Evolutionary conservation across 106 monocot genomes (phyloP).

Genomic region (Dendrobium huoshanense): DNA sequence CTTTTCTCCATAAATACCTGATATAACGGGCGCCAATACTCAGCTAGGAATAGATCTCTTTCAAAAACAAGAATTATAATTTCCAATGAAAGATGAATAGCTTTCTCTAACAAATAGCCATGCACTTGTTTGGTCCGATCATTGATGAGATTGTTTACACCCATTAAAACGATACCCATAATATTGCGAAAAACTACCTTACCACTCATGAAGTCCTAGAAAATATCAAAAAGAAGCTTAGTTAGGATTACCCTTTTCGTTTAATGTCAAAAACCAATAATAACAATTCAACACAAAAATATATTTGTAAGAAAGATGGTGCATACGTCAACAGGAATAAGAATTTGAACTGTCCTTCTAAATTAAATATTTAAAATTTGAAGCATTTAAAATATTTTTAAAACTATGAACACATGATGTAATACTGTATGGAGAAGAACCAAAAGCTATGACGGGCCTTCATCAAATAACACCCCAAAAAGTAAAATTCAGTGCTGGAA

Average conservation of each 20-base stretch:
- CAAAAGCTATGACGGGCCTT: no score
- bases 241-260: neutral
- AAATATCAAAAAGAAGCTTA: neutral
- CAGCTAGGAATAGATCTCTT: conserved; percentile 76
- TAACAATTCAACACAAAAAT: neutral
- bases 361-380: no score
- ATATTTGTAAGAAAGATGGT: neutral
- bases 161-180: conserved; percentile 76
- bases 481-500: neutral
- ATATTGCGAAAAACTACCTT: conserved; percentile 76
- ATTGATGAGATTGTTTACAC: conserved; percentile 58
- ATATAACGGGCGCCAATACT: conserved; percentile 84
- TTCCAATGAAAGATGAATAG: conserved; percentile 71
- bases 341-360: neutral
- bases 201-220: conserved; percentile 94
- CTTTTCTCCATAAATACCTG: conserved; percentile 40
- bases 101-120: conserved; percentile 69
- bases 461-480: neutral
- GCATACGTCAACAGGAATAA: neutral
- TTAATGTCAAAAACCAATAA: neutral
- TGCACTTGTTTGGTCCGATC: conserved; percentile 65
- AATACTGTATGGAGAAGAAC: no score
- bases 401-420: no score
- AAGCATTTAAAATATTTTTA: no score
- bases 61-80: conserved; percentile 73